These are phyloP conservation scores for Saussurea involucrata DNA, from an alignment of 129 eudicot genomes.

Conservation along the genomic window DNA sequence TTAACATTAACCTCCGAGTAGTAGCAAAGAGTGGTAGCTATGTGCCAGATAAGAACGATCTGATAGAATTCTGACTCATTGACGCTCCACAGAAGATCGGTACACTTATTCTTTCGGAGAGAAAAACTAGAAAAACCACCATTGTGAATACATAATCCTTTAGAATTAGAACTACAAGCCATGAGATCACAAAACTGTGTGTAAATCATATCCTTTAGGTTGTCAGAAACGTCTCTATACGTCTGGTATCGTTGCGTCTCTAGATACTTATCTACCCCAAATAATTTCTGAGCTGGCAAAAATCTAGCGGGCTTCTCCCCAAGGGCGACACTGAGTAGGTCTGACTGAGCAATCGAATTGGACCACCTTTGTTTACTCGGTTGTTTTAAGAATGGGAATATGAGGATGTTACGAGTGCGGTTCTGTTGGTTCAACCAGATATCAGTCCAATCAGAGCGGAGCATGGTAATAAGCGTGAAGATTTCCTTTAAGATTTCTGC, in stretches of 20 bases:
- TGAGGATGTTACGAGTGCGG: constrained; percentile 9
- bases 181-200: constrained; percentile 2
- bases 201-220: constrained; percentile 36
- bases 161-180: no score
- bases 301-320: constrained; percentile 7
- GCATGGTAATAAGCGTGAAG: constrained; percentile 20
- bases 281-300: constrained; percentile 8
- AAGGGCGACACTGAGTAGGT: constrained; percentile 9
- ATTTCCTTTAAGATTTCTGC: constrained; percentile 38
- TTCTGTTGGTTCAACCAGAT: constrained; percentile 39
- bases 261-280: constrained; percentile 17
- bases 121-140: constrained; percentile 29
- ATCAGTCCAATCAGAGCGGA: constrained; percentile 49
- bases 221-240: constrained; percentile 24
- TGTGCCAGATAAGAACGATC: constrained; percentile 63
- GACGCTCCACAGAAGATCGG: constrained; percentile 25
- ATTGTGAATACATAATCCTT: constrained; percentile 22
- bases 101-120: background rate
- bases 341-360: constrained; percentile 43
- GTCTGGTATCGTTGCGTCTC: no score
- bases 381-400: background rate
- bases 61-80: constrained; percentile 40
- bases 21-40: constrained; percentile 60
- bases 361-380: constrained; percentile 48
- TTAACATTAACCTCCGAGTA: constrained; percentile 24